These are phyloP conservation scores for Ogataea ramenticola DNA, from an alignment of 805 yeast species.

Conservation along the genomic window DNA sequence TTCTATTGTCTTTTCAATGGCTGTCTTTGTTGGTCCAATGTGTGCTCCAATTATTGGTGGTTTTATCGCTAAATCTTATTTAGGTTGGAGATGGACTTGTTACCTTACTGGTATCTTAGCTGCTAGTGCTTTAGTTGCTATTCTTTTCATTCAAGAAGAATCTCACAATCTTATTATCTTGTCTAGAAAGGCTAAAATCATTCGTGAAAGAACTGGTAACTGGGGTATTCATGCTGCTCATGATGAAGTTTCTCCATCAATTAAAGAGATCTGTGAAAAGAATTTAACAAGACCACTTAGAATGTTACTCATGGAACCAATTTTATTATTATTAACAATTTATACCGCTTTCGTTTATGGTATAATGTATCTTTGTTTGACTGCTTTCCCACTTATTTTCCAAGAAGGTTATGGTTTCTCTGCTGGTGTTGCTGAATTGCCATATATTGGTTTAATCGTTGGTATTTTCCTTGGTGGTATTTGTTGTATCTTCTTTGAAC, in stretches of 20 bases:
- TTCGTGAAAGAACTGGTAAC: constrained; percentile 65
- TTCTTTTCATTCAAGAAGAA: constrained; percentile 48
- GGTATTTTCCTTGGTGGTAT: constrained; percentile 60
- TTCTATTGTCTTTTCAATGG: constrained; percentile 59
- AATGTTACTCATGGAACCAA: constrained; percentile 67
- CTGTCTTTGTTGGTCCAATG: constrained; percentile 75
- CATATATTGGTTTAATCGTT: constrained; percentile 68
- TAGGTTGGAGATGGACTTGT: constrained; percentile 83
- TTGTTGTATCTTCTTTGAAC: constrained; percentile 48
- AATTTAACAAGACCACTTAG: constrained; percentile 60
- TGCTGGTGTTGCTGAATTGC: constrained; percentile 65
- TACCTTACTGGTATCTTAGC: constrained; percentile 63
- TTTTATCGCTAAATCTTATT: constrained; percentile 43
- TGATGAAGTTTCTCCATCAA: constrained; percentile 50
- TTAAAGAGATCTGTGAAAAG: constrained; percentile 54
- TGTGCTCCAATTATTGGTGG: constrained; percentile 76
- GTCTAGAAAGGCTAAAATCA: constrained; percentile 50
- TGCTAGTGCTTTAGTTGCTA: constrained; percentile 26
- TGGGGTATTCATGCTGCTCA: constrained; percentile 81
- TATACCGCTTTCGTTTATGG: constrained; percentile 80
- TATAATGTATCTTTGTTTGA: constrained; percentile 62
- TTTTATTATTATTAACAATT: constrained; percentile 56
- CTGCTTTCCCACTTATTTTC: constrained; percentile 73
- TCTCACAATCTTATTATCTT: constrained; percentile 67
- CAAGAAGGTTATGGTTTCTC: constrained; percentile 51